A percentile compares a stretch with the other conserved stretches of the same genome.
Conservation (phyloP, 805 yeast genomes). For the Lachancea quebecensis region DNA sequence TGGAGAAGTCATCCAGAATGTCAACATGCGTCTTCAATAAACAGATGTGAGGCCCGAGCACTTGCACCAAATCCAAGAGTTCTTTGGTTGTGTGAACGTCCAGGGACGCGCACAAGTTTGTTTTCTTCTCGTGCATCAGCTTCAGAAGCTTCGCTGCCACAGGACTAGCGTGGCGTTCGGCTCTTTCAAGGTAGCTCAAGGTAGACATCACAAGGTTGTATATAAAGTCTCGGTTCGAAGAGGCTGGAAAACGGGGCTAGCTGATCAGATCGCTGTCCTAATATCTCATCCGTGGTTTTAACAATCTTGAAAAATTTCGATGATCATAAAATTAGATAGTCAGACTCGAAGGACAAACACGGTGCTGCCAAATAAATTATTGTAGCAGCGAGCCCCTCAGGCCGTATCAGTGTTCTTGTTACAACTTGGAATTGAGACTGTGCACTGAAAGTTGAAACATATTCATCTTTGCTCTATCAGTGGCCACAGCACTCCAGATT, state of each 20-base stretch:
- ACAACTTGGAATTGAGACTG: too few species aligned
- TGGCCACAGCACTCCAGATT: too few species aligned
- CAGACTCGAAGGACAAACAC: too few species aligned
- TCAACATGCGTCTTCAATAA: conserved; percentile 93
- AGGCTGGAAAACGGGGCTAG: not conserved
- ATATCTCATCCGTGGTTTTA: too few species aligned
- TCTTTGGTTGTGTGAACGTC: conserved; percentile 81
- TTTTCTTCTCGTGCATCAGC: conserved; percentile 71
- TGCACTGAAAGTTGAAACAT: too few species aligned
- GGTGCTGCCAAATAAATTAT: too few species aligned
- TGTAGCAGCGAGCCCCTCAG: too few species aligned
- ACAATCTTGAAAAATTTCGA: too few species aligned
- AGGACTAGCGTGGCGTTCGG: conserved; percentile 62
- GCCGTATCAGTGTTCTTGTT: too few species aligned
- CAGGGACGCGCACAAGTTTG: conserved; percentile 90
- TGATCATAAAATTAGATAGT: too few species aligned
- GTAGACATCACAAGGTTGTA: conserved; percentile 18
- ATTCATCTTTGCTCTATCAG: too few species aligned
- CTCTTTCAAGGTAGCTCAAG: conserved; percentile 58
- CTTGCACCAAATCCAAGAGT: conserved; percentile 62
- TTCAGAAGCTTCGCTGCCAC: conserved; percentile 69
- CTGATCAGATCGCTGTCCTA: not conserved
- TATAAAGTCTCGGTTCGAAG: not conserved
- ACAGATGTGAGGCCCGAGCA: conserved; percentile 86
- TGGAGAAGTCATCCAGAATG: conserved; percentile 80